Conservation (phyloP, 495 filamentous ascomycete species). For the Hyphodiscus hymeniophilus region DNA sequence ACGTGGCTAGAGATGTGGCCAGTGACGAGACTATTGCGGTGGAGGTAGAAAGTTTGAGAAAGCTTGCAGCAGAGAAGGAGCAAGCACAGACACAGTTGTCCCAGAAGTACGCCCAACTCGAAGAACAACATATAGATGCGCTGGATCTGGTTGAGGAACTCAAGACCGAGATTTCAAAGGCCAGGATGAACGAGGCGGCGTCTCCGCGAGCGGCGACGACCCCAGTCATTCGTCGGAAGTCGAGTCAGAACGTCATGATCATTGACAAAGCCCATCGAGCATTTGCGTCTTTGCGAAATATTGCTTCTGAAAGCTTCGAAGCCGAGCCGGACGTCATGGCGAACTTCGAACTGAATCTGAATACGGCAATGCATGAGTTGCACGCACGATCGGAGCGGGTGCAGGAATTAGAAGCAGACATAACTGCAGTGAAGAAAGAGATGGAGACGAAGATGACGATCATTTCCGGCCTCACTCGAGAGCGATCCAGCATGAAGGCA, state of each 20-base stretch:
- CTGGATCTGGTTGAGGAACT: slow-evolving; percentile 82
- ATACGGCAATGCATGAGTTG: slow-evolving; percentile 87
- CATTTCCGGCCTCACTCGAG: slow-evolving; percentile 86
- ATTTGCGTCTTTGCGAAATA: slow-evolving; percentile 79
- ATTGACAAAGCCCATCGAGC: slow-evolving; percentile 89
- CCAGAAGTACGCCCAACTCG: slow-evolving; percentile 71
- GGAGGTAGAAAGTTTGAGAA: slow-evolving; percentile 65
- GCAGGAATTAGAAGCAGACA: slow-evolving; percentile 79
- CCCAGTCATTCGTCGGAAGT: slow-evolving; percentile 83
- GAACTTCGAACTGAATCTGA: slow-evolving; percentile 86
- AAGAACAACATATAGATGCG: slow-evolving; percentile 71
- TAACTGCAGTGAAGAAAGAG: slow-evolving; percentile 77
- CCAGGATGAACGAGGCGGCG: slow-evolving; percentile 54
- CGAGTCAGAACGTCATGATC: slow-evolving; percentile 82
- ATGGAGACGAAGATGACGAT: slow-evolving; percentile 94
- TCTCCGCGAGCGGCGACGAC: slow-evolving; percentile 49
- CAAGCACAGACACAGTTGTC: slow-evolving; percentile 60
- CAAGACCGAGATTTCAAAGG: slow-evolving; percentile 74
- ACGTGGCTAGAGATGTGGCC: slow-evolving; percentile 6
- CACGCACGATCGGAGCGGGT: slow-evolving; percentile 81
- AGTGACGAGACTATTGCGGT: slow-evolving; percentile 34
- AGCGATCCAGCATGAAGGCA: slow-evolving; percentile 79
- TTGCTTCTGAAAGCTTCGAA: slow-evolving; percentile 80
- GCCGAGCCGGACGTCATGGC: slow-evolving; percentile 75
- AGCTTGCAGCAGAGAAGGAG: slow-evolving; percentile 67